A percentile compares a stretch with the other conserved stretches of the same genome.
phyloP scores from a whole-genome alignment of 441 rosid species.

The Hypseocharis bilobata region DNA sequence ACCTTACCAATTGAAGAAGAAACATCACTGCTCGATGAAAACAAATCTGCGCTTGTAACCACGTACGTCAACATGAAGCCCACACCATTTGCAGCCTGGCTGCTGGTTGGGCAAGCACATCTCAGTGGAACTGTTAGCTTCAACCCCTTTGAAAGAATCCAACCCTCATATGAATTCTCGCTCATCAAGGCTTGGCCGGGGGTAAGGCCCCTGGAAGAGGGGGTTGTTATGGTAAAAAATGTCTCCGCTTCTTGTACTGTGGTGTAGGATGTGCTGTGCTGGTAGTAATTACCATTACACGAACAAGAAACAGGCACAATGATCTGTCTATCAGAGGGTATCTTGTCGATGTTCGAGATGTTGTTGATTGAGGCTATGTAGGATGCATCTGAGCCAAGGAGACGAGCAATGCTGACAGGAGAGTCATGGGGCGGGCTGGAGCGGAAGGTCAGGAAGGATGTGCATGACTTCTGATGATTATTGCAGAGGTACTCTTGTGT shows the following conservation, averaged over 20 bases:
- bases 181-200: slow-evolving; percentile 25
- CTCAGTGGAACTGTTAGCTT: slow-evolving; percentile 21
- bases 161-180: slow-evolving; percentile 11
- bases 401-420: slow-evolving; percentile 8
- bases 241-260: not conserved
- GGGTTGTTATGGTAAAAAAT: slow-evolving; percentile 17
- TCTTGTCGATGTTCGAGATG: not conserved
- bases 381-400: slow-evolving; percentile 13
- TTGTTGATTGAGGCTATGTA: slow-evolving; percentile 8
- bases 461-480: slow-evolving; percentile 14
- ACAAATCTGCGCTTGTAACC: slow-evolving; percentile 6
- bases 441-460: slow-evolving; percentile 14
- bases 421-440: slow-evolving; percentile 9
- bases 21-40: too few species aligned
- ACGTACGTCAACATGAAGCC: slow-evolving; percentile 19
- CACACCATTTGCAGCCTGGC: slow-evolving; percentile 17
- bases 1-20: not conserved
- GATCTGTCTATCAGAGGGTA: slow-evolving; percentile 1
- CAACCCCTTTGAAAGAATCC: not conserved
- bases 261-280: slow-evolving; percentile 18
- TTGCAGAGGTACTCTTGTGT: slow-evolving; percentile 18
- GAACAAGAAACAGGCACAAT: slow-evolving; percentile 24
- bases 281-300: slow-evolving; percentile 19
- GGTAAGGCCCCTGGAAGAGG: slow-evolving; percentile 31
- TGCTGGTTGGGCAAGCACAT: slow-evolving; percentile 30